These are phyloP conservation scores for Rosa chinensis DNA, from an alignment of 306 rosid species.

Conservation along the genomic window DNA sequence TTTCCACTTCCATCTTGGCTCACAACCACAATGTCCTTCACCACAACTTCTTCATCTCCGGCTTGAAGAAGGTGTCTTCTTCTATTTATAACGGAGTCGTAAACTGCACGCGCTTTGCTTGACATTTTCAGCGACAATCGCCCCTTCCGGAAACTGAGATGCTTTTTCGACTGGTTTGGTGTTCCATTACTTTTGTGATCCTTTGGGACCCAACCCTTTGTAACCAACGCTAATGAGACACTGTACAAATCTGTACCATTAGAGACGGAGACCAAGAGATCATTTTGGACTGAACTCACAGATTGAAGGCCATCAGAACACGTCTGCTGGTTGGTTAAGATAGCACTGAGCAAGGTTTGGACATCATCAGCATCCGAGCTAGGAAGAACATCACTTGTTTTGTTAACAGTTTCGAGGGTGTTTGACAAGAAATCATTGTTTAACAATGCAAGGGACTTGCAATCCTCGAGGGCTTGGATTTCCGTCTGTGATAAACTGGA, in stretches of 20 bases:
- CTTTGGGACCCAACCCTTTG: conserved; percentile 43
- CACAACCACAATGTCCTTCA: conserved; percentile 38
- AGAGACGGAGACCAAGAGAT: conserved; percentile 9
- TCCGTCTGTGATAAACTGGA: conserved; percentile 16
- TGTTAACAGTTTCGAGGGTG: conserved; percentile 16
- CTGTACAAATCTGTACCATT: conserved; percentile 30
- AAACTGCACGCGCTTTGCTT: conserved; percentile 6
- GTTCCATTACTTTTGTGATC: conserved; percentile 4
- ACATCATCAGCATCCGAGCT: conserved; percentile 32
- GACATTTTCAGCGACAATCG: conserved; percentile 32
- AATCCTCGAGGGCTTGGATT: conserved; percentile 32
- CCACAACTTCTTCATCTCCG: conserved; percentile 24
- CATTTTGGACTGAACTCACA: conserved; percentile 6
- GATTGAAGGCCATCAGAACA: conserved; percentile 34
- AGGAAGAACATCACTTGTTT: conserved; percentile 25
- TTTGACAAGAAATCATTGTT: conserved; percentile 28
- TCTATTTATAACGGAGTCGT: conserved; percentile 13
- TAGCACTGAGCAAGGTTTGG: conserved; percentile 40
- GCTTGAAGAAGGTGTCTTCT: conserved; percentile 24
- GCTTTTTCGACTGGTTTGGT: conserved; percentile 1
- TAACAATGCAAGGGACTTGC: conserved; percentile 24
- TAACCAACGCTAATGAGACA: conserved; percentile 30
- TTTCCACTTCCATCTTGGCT: conserved; percentile 32
- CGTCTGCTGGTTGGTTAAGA: conserved; percentile 43
- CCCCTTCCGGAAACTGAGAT: conserved; percentile 22